Base-by-base conservation (phyloP, 306 rosid genomes). In the Pyrus communis region DNA sequence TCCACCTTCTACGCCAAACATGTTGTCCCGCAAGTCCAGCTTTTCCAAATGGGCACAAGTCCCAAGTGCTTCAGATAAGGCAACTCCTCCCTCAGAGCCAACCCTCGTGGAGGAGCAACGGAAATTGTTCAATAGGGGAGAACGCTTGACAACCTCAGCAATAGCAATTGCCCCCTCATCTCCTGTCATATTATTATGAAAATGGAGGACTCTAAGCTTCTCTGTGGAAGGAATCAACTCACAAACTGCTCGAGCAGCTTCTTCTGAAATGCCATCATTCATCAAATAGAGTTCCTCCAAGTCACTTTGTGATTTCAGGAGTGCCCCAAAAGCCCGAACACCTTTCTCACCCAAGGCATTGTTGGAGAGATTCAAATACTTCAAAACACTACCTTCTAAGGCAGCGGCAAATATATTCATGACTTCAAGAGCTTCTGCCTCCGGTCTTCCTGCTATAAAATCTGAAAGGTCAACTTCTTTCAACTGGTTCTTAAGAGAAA, bases 281-380 rank as follows among this genome's bases (percentile, higher is more conserved):
- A 93, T 90, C 84, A 91, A 77, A 84, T 88, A 93, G 73, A 91
- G 96, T 80, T 90, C 93, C 84, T 91, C 94, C 83, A 93, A 83
- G 83, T 78, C 82, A 43, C 79, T 61, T 76, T 93, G 96, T 7
- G 98, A 93, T 84, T 86, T 88, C 80, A 90, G 82, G 40, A 93
- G 93, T 65, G 93, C 87, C 74, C 85, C 88, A 83, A 93, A 91
- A 69, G 98, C 96, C 82, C 94, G 84, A 51, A 91, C 93, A 52
- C 96, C 98, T 79, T 93, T 93, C 88, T 93, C 97, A 27, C 97
- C 98, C 82, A 91, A 79, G 68, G 98, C 96, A 73, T 93, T 93
- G 84, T 91, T 83, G 4, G 98, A 93, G 80, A 93, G 90, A 86
- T 91, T 81, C 78, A 93, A 79, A 62, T 81, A 91, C 87, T 58